Evolutionary conservation across 2,329 filamentous ascomycete genomes (phyloP), one percentile per base, ranked within the genome.

Genomic region (Anisogramma anomala): DNA sequence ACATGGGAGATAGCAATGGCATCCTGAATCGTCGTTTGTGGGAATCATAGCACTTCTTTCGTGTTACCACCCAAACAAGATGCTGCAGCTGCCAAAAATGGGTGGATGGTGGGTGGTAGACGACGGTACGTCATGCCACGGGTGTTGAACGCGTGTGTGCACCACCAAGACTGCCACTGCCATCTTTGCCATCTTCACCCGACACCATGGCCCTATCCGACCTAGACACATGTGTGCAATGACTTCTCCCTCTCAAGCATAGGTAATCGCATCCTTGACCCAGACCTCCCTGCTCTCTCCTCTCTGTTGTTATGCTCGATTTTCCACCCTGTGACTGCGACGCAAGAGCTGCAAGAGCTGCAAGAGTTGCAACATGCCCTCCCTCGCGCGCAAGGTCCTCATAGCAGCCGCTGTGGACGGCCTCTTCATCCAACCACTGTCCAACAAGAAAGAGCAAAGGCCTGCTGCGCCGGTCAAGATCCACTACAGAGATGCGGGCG

Each of bases 401-500:
- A 77, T 94, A 51, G 81, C 81, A 60, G 85, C 87, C 41, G 79
- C 85, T 19, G 75, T 81, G 40, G 87, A 95, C 55, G 87, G 87
- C 43, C 70, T 95, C 39, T 68, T 94, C 49, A 71, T 95, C 33
- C 84, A 91, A 54, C 80, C 84, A 19, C 65, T 82, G 22, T 69
- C 74, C 14, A 61, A 67, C 41, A 77, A 77, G 58, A 78, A 77
- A 55, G 72, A 78, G 54, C 70, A 74, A 57, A 61, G 67, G 28
- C 62, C 72, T 19, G 57, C 65, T 41, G 67, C 71, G 45, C 68
- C 78, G 17, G 68, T 87, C 39, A 77, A 75, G 52, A 72, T 94
- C 48, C 77, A 78, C 51, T 94, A 93, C 53, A 69, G 67, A 36
- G 72, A 76, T 55, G 64, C 65, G n/a, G 56, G 63, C 3, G 55